These are phyloP conservation scores for Vicia faba DNA, from an alignment of 306 rosid species.

Conservation along the genomic window DNA sequence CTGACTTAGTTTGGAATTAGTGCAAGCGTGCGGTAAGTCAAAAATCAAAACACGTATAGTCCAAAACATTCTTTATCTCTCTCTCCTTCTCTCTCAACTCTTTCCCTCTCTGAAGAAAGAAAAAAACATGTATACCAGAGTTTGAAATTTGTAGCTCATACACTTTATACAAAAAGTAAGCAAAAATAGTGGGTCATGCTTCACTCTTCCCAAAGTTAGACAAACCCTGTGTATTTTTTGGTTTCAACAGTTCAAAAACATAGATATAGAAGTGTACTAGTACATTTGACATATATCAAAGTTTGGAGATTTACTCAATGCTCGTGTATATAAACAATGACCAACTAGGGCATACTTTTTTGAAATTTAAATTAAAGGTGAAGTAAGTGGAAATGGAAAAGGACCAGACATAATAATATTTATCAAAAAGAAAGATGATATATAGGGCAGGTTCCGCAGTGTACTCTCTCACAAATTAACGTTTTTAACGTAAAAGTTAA, in stretches of 20 bases:
- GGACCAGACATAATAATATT: constrained; percentile 46
- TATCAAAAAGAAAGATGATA: too few relatives aligned
- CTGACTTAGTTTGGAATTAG: constrained; percentile 46
- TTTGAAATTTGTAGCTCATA: constrained; percentile 37
- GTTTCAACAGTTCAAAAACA: constrained; percentile 32
- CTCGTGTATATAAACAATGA: not conserved
- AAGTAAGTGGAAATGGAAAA: constrained; percentile 54
- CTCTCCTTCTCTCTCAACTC: too few relatives aligned
- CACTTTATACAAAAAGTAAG: constrained; percentile 45
- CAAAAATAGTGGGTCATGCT: constrained; percentile 52
- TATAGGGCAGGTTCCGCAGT: constrained; percentile 31
- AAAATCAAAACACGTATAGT: constrained; percentile 8
- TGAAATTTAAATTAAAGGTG: constrained; percentile 76
- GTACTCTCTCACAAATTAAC: constrained; percentile 41
- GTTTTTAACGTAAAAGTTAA: constrained; percentile 31
- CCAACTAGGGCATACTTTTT: constrained; percentile 2
- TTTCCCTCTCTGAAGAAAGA: not conserved
- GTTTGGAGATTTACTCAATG: constrained; percentile 27
- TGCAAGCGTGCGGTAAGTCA: constrained; percentile 48
- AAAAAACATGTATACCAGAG: constrained; percentile 17
- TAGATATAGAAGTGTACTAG: constrained; percentile 38
- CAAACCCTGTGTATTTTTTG: constrained; percentile 29
- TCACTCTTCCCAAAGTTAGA: constrained; percentile 52
- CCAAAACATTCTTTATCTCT: constrained; percentile 11
- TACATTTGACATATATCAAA: constrained; percentile 35